Evolutionary conservation across 345 rosid species (phyloP).

Genomic region (Populus tremula): DNA sequence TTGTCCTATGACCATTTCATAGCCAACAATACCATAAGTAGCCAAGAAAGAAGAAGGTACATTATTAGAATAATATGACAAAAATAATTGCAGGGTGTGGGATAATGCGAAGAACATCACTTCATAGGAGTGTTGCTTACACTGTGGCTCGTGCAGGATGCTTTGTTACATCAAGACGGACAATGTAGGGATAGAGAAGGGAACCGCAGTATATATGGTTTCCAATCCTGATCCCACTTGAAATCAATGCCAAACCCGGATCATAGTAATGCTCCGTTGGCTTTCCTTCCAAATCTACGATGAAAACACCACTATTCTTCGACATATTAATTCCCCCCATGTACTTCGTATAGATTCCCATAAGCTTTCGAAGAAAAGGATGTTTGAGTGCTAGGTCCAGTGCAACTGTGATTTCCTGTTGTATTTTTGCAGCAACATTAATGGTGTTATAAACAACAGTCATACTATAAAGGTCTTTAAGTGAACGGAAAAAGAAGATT

Average conservation of each 20-base stretch:
- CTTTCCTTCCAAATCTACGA: slow-evolving; percentile 61
- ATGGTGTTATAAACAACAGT: not conserved
- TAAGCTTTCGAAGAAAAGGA: slow-evolving; percentile 47
- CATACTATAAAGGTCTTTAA: no score
- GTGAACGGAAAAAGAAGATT: no score
- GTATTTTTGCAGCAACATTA: not conserved
- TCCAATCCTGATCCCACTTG: slow-evolving; percentile 53
- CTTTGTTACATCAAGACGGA: slow-evolving; percentile 42
- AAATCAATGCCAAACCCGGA: slow-evolving; percentile 20
- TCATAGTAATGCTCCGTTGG: slow-evolving; percentile 52
- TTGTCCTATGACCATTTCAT: no score
- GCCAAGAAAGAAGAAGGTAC: no score
- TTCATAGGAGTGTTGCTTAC: not conserved
- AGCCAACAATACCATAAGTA: no score
- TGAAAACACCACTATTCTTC: slow-evolving; percentile 45
- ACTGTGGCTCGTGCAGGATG: slow-evolving; percentile 29
- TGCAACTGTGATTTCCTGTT: slow-evolving; percentile 19
- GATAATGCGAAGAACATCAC: no score
- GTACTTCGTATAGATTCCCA: slow-evolving; percentile 29
- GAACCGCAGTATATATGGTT: slow-evolving; percentile 55
- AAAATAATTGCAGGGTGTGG: no score
- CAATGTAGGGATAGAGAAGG: slow-evolving; percentile 26
- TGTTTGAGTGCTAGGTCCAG: slow-evolving; percentile 29
- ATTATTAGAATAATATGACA: no score
- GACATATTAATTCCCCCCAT: not conserved